phyloP scores from a whole-genome alignment of 108 stramenopile species.

The Chaetoceros tenuissimus region DNA sequence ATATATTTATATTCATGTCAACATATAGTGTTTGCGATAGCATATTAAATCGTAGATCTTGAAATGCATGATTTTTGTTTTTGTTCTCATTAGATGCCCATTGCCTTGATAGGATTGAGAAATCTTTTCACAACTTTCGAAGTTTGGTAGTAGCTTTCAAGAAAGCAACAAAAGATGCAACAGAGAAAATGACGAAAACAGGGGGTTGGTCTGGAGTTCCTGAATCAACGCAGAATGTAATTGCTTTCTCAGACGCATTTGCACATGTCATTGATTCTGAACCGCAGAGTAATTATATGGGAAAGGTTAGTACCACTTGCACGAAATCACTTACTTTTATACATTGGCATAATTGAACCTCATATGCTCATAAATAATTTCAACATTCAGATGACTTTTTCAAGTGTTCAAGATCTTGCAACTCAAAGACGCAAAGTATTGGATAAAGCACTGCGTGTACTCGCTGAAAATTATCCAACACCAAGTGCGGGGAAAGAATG shows the following conservation, averaged over 20 bases:
- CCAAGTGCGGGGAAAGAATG: background rate
- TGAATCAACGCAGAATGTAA: background rate
- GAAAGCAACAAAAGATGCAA: background rate
- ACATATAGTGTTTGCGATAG: background rate
- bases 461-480: background rate
- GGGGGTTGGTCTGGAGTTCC: background rate
- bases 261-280: background rate
- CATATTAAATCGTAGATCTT: background rate
- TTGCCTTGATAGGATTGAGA: background rate
- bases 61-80: background rate
- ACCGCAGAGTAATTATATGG: background rate
- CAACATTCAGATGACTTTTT: background rate
- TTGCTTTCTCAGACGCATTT: background rate
- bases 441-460: background rate
- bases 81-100: background rate
- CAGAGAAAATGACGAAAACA: background rate
- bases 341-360: too few species aligned
- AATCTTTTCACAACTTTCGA: background rate
- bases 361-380: background rate
- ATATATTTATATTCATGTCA: too few species aligned
- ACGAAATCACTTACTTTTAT: too few species aligned
- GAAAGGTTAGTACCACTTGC: background rate
- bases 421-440: background rate
- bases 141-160: background rate
- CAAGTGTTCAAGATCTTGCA: background rate